These are phyloP conservation scores for Vigna nakashimae DNA, from an alignment of 306 rosid species.

Conservation along the genomic window DNA sequence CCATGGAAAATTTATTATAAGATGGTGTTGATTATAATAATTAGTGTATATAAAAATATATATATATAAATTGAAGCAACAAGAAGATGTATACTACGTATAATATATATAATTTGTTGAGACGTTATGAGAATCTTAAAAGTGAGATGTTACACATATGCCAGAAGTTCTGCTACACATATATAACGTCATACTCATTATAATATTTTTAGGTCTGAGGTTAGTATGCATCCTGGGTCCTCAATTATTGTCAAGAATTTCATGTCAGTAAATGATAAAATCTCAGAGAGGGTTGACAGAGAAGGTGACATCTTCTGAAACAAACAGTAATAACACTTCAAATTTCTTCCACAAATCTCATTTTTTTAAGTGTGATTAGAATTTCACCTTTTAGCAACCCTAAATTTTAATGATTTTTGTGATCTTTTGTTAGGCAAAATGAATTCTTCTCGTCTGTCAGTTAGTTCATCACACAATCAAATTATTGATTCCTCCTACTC, in stretches of 20 bases:
- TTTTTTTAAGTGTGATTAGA: constrained; percentile 38
- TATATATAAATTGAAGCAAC: no score
- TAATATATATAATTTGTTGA: background rate
- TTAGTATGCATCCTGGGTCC: background rate
- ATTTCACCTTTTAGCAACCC: background rate
- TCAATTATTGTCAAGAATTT: constrained; percentile 41
- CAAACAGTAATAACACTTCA: constrained; percentile 37
- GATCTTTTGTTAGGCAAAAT: constrained; percentile 13
- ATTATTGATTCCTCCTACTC: constrained; percentile 46
- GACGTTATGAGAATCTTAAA: background rate
- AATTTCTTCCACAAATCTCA: constrained; percentile 52
- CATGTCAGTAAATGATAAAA: constrained; percentile 21
- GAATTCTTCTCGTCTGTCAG: constrained; percentile 3
- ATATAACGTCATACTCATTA: background rate
- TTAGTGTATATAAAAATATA: no score
- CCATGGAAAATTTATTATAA: no score
- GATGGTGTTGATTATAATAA: no score
- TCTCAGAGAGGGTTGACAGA: constrained; percentile 31
- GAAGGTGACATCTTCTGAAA: constrained; percentile 44
- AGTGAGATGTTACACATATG: constrained; percentile 31
- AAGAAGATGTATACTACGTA: background rate
- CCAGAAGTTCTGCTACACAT: background rate
- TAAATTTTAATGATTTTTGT: no score
- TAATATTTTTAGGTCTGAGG: constrained; percentile 33
- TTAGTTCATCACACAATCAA: constrained; percentile 42